Conservation (phyloP, 345 rosid genomes). For the Clarkia xantiana region DNA sequence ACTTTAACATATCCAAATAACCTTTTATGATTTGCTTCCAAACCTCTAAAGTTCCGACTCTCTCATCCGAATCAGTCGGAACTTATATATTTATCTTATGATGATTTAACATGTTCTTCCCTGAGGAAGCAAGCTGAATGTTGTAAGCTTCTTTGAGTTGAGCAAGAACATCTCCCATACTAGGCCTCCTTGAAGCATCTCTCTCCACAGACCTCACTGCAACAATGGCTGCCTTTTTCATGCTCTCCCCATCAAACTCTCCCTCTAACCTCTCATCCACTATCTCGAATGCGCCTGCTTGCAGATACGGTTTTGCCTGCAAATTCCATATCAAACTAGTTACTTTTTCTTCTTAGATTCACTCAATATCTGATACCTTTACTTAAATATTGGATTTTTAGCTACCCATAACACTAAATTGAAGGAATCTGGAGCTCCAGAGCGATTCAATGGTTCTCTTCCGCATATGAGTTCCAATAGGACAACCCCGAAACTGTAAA, state of each 20-base stretch:
- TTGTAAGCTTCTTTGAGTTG: conserved; percentile 69
- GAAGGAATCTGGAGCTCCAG: conserved; percentile 84
- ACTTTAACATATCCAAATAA: no score
- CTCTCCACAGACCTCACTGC: conserved; percentile 64
- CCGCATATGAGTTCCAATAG: conserved; percentile 88
- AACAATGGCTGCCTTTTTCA: conserved; percentile 45
- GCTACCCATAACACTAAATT: conserved; percentile 84
- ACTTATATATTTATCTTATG: no score
- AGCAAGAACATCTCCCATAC: conserved; percentile 44
- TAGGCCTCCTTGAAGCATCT: conserved; percentile 62
- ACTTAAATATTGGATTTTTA: no score
- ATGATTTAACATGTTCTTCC: no score
- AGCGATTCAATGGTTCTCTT: conserved; percentile 66
- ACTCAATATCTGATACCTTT: no score
- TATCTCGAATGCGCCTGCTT: conserved; percentile 74
- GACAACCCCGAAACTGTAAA: conserved; percentile 89
- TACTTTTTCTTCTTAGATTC: no score
- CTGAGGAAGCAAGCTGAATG: conserved; percentile 64
- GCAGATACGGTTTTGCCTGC: conserved; percentile 89
- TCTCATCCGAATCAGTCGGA: no score
- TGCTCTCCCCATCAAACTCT: conserved; percentile 51
- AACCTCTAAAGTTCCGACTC: no score
- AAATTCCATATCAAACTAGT: conserved; percentile 1
- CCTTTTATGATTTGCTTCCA: no score
- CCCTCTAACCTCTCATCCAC: conserved; percentile 58